These are phyloP conservation scores for Aspergillus sp. DNA, from an alignment of 2,329 filamentous ascomycete genomes.

Conservation along the genomic window DNA sequence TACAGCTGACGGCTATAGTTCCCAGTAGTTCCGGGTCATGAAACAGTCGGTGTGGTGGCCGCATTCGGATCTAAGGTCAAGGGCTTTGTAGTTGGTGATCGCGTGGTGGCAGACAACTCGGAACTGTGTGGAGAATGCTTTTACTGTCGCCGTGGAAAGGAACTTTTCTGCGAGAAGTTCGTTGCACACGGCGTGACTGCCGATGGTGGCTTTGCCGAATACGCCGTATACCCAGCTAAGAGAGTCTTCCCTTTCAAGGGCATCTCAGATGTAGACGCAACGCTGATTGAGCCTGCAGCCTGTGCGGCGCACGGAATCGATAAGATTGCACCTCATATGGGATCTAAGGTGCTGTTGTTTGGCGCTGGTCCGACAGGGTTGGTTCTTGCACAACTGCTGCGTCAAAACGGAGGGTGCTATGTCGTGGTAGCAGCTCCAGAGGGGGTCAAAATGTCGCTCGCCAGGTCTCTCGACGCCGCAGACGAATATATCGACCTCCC, in stretches of 20 bases:
- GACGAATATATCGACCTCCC: too few relatives aligned
- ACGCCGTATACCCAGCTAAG: constrained; percentile 60
- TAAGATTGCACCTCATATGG: constrained; percentile 67
- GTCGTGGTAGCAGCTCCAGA: too few relatives aligned
- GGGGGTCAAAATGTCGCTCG: too few relatives aligned
- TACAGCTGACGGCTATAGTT: constrained; percentile 49
- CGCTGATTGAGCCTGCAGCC: constrained; percentile 72
- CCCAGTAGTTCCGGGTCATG: constrained; percentile 67
- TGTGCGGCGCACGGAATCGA: constrained; percentile 73
- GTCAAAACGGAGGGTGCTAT: too few relatives aligned
- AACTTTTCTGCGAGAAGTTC: constrained; percentile 71
- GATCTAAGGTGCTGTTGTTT: too few relatives aligned
- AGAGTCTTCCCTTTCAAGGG: constrained; percentile 71
- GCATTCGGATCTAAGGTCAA: constrained; percentile 63
- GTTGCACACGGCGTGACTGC: constrained; percentile 63
- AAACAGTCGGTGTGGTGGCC: constrained; percentile 69
- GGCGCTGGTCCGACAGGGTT: too few relatives aligned
- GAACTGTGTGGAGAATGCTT: constrained; percentile 73
- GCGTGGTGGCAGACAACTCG: constrained; percentile 61
- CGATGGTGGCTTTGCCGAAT: constrained; percentile 75
- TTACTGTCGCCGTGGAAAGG: constrained; percentile 71
- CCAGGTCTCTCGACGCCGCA: too few relatives aligned
- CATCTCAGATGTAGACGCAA: constrained; percentile 69
- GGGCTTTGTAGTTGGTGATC: constrained; percentile 64
- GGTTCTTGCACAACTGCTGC: too few relatives aligned